These are phyloP conservation scores for Austroboletus eburneus DNA, from an alignment of 768 basidiomycete genomes.

Conservation along the genomic window DNA sequence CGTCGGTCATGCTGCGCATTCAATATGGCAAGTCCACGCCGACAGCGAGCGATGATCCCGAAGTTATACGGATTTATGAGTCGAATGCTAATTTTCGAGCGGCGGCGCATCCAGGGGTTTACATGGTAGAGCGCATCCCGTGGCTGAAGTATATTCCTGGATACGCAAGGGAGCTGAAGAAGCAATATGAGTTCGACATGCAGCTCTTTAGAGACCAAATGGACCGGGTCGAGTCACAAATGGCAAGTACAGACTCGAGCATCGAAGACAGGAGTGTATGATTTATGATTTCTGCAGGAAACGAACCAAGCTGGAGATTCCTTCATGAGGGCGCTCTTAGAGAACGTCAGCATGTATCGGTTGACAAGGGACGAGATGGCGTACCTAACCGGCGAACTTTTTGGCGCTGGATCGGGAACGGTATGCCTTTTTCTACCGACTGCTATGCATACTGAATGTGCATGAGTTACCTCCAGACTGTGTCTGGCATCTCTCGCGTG, in stretches of 20 bases:
- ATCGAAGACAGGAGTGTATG: too few species aligned
- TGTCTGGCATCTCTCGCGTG: constrained; percentile 45
- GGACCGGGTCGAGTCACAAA: constrained; percentile 37
- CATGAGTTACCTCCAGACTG: constrained; percentile 28
- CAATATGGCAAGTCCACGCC: constrained; percentile 25
- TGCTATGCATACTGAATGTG: neutral
- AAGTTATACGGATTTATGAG: constrained; percentile 17
- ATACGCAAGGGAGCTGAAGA: constrained; percentile 47
- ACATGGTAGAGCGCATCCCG: constrained; percentile 33
- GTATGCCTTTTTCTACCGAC: constrained; percentile 9
- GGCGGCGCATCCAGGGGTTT: constrained; percentile 30
- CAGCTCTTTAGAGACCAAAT: constrained; percentile 47
- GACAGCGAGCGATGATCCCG: constrained; percentile 19
- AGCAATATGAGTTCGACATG: constrained; percentile 48
- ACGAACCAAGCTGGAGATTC: constrained; percentile 16
- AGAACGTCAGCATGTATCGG: constrained; percentile 41
- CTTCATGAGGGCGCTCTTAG: constrained; percentile 51
- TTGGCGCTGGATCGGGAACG: constrained; percentile 59
- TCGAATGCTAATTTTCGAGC: constrained; percentile 20
- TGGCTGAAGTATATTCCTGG: constrained; percentile 47
- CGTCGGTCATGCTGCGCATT: constrained; percentile 20
- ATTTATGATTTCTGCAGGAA: constrained; percentile 10
- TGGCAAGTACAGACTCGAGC: constrained; percentile 29
- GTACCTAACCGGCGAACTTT: constrained; percentile 56
- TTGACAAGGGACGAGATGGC: constrained; percentile 51